Evolutionary conservation across 306 rosid species (phyloP), one percentile per base, ranked within the genome.

Genomic region (Acmispon strigosus): DNA sequence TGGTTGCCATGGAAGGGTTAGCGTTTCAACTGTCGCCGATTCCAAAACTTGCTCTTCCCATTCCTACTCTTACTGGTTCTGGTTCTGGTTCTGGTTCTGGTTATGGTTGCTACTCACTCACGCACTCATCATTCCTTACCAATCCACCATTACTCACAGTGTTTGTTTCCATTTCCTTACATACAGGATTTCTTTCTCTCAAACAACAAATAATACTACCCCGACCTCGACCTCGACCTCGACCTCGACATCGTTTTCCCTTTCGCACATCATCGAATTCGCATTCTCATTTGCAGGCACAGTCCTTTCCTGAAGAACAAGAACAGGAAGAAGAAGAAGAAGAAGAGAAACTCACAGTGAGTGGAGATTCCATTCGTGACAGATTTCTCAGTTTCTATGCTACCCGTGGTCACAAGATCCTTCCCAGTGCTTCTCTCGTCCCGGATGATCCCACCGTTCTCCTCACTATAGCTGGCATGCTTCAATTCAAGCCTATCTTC

Each of bases 401-500:
- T 76, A 81, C 90, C 62, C 88, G 97, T 13, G 90, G 86, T 66
- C 97, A 90, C 85, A 84, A 84, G 73, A 72, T 90, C 63, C 96
- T 94, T 82, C 96, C 96, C 22, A 89, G 98, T 78, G 66, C 97
- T 44, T 94, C 98, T 81, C 85, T 94, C 44, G 92, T 94, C 52
- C 96, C 98, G 8, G 96, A 94, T 76, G 96, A 88, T 61, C 96
- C 98, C 52, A 89, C 98, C 0, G 98, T 90, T 78, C 85, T 89
- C 15, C 83, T 94, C 66, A 94, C 97, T n/a, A 90, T 94, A 58
- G 98, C 97, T 29, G 96, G 98, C 37, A 94, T 94, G 98, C 96
- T 94, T 83, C 97, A 94, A 74, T 94, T 90, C 79, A 94, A 94
- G 72, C 97, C 94, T 49, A 85, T 87, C 69, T 94, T 94, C 76